Evolutionary conservation across 805 yeast species (phyloP).

Genomic region (Kodamaea sagamina): DNA sequence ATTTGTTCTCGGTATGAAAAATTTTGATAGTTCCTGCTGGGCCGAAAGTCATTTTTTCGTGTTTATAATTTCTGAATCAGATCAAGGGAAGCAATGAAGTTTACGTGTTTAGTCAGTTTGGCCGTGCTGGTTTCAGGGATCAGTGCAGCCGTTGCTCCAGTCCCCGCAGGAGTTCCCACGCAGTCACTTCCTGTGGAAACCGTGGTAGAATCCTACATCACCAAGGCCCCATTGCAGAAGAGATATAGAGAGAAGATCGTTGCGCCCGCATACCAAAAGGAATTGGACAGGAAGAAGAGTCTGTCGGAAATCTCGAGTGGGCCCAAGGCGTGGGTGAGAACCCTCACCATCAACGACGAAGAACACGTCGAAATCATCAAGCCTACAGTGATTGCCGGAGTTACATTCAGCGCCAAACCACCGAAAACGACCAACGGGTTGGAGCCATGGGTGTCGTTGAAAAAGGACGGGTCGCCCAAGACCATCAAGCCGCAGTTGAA

Average conservation of each 20-base stretch:
- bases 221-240: slow-evolving; percentile 19
- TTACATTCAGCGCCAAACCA: slow-evolving; percentile 67
- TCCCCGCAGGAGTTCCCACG: slow-evolving; percentile 9
- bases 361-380: slow-evolving; percentile 57
- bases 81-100: slow-evolving; percentile 1
- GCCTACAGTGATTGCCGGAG: slow-evolving; percentile 64
- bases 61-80: neutral
- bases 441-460: slow-evolving; percentile 78
- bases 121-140: neutral
- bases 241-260: slow-evolving; percentile 32
- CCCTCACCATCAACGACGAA: slow-evolving; percentile 49
- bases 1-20: no score
- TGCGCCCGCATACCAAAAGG: slow-evolving; percentile 31
- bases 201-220: slow-evolving; percentile 16
- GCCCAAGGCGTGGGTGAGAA: slow-evolving; percentile 58
- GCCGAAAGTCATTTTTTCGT: slow-evolving; percentile 1
- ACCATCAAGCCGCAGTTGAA: slow-evolving; percentile 77
- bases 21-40: neutral
- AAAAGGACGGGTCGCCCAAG: slow-evolving; percentile 76
- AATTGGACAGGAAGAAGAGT: slow-evolving; percentile 16
- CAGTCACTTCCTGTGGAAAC: slow-evolving; percentile 8
- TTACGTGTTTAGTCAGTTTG: slow-evolving; percentile 3
- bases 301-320: slow-evolving; percentile 9
- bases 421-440: slow-evolving; percentile 70
- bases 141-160: slow-evolving; percentile 3